Base-by-base conservation (phyloP, 768 basidiomycete genomes). In the Crassisporium funariophilum region DNA sequence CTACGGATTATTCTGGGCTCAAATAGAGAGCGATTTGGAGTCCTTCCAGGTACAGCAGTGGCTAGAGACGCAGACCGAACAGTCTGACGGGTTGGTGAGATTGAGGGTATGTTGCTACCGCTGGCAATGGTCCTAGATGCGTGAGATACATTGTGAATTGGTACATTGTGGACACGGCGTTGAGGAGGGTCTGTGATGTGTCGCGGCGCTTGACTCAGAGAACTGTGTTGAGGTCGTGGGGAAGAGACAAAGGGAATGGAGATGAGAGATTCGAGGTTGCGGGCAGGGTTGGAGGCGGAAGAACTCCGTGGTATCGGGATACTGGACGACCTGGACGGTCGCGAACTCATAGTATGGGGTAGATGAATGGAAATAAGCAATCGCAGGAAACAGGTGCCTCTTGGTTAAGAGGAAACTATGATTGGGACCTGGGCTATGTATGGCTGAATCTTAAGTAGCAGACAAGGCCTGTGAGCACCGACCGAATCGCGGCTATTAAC, bases 1-100 rank as follows among this genome's bases (percentile, higher is more conserved):
- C 74, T 79, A 42, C 86, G 84, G 35, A 91, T 76, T 46, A 91
- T 74, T 38, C 88, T 81, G 34, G 88, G 88, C 55, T 87, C 83
- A 54, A 73, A 84, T 48, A 63, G 62, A 25, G 42, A 51, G 20
- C 59, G 51, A 35, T 59, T 61, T 44, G 63, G 57, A 46, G 62
- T 60, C 40, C 55, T 72, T 44, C 63, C 63, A 33, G 61, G 60
- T 42, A 64, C 46, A 64, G 51, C 64, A 15, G 58, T 57, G 10
- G 56, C 52, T 40, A 62, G 38, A 24, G 61, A 54, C 15, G 49
- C 45, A 8, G 65, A 65, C 41, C 70, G 65, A 37, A 72, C 70
- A 50, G 71, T 69, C n/a, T 75, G 70, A 37, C 79, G 73, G 36
- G 72, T 64, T 17, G 75, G 71, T 34, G 75, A 68, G 33, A 75